Percentiles rank a stretch among this genome's conserved stretches.
Evolutionary conservation across 805 yeast genomes (phyloP).

Genomic region (Pichia heedii): DNA sequence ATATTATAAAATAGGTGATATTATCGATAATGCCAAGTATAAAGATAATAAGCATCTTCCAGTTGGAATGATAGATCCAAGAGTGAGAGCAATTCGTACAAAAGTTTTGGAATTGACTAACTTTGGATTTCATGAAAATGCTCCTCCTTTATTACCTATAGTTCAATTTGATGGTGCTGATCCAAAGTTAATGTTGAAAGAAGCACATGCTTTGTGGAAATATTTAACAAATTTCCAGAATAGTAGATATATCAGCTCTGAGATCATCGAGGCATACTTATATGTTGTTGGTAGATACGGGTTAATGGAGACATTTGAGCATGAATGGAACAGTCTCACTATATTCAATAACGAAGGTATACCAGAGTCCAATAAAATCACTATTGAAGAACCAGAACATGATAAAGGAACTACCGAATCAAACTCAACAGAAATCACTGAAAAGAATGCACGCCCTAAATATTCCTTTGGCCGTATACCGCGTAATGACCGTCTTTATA

Average conservation of each 20-base stretch:
- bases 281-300: conserved; percentile 34
- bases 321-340: conserved; percentile 29
- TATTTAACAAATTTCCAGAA: conserved; percentile 25
- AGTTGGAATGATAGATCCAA: conserved; percentile 29
- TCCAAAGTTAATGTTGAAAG: conserved; percentile 46
- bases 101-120: conserved; percentile 26
- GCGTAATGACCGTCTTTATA: conserved; percentile 44
- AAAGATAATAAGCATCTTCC: conserved; percentile 14
- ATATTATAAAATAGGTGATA: conserved; percentile 14
- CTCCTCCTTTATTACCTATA: conserved; percentile 66
- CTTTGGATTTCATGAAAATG: conserved; percentile 27
- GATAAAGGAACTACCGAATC: conserved; percentile 13
- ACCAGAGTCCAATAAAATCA: conserved; percentile 18
- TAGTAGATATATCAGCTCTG: conserved; percentile 28
- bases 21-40: background rate
- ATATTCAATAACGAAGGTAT: conserved; percentile 21
- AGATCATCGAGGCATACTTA: conserved; percentile 43
- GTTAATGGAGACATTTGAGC: conserved; percentile 28
- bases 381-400: conserved; percentile 15
- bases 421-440: background rate
- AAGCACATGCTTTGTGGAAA: conserved; percentile 70
- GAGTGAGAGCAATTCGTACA: conserved; percentile 34
- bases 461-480: conserved; percentile 18
- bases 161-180: conserved; percentile 24
- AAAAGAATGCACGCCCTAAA: background rate